phyloP scores from a whole-genome alignment of 306 rosid genomes.

The Leucaena leucocephala region DNA sequence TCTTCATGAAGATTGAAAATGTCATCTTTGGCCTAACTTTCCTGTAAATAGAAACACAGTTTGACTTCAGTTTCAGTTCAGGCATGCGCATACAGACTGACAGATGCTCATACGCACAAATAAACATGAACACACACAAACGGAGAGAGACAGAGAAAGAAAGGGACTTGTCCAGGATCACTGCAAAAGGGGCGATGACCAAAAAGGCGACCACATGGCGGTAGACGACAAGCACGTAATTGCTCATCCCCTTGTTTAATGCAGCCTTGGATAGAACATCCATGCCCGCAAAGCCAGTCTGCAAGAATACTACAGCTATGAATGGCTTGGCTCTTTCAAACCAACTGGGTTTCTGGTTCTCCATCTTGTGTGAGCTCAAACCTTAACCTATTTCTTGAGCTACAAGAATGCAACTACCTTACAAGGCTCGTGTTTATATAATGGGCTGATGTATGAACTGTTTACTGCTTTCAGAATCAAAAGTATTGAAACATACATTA shows the following conservation, averaged over 20 bases:
- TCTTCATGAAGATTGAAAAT: conserved; percentile 65
- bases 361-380: conserved; percentile 39
- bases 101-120: background rate
- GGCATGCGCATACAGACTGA: background rate
- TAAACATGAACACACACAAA: background rate
- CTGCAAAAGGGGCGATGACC: conserved; percentile 75
- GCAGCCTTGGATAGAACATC: conserved; percentile 89
- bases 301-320: conserved; percentile 67
- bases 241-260: conserved; percentile 87
- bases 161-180: conserved; percentile 67
- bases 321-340: conserved; percentile 62
- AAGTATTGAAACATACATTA: conserved; percentile 20
- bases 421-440: conserved; percentile 31
- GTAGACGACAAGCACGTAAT: conserved; percentile 80
- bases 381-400: conserved; percentile 6
- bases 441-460: conserved; percentile 9
- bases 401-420: conserved; percentile 24
- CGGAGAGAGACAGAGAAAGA: background rate
- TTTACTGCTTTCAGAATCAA: conserved; percentile 14
- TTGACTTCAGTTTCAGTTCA: conserved; percentile 8
- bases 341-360: conserved; percentile 31
- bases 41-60: conserved; percentile 46
- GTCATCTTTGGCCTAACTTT: conserved; percentile 91
- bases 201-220: conserved; percentile 82
- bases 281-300: conserved; percentile 79